Evolutionary conservation across 192 early-diverging fungal genomes (phyloP), one percentile per base, ranked within the genome.

Genomic region (Backusella australiensis): DNA sequence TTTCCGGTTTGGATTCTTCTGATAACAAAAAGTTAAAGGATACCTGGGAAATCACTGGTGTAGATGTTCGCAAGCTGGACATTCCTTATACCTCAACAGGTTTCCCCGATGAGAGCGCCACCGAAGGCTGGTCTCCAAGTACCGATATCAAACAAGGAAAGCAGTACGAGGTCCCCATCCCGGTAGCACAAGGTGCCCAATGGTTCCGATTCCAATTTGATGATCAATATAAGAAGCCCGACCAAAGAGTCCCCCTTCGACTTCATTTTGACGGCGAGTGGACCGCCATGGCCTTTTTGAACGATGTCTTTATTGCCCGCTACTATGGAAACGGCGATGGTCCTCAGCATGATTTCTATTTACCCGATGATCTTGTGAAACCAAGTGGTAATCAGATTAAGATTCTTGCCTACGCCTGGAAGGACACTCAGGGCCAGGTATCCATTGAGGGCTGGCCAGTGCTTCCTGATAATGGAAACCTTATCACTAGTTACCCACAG

Each of bases 281-380:
- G 42, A 91, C 90, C 5, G 89, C 88, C 21, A 89, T 91, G 80
- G 82, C 94, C 21, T 89, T 87, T 81, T 78, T 94, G 32, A 93
- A 94, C 72, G 88, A 83, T 39, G 77, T 88, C 4, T 82, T 95
- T 67, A 82, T 95, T 63, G 91, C 82, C 12, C 87, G 91, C 52
- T 94, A 94, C 80, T 88, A 87, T 78, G 92, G 93, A 5, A 86
- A 88, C 74, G 86, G 85, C 9, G 91, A 92, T 52, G 85, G 85
- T 12, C 85, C 89, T 32, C 93, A 94, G 67, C 85, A 88, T 59
- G 90, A 92, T 74, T 94, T 92, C 77, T 90, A 88, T 78, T 70
- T 94, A 23, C 87, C 87, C 76, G 89, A 90, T 70, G 89, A 83
- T 1, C 69, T 87, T 38, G 34, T 90, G 6, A 77, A 86, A 29